phyloP scores from a whole-genome alignment of 257 asterid genomes.

The Lycium ferocissimum region DNA sequence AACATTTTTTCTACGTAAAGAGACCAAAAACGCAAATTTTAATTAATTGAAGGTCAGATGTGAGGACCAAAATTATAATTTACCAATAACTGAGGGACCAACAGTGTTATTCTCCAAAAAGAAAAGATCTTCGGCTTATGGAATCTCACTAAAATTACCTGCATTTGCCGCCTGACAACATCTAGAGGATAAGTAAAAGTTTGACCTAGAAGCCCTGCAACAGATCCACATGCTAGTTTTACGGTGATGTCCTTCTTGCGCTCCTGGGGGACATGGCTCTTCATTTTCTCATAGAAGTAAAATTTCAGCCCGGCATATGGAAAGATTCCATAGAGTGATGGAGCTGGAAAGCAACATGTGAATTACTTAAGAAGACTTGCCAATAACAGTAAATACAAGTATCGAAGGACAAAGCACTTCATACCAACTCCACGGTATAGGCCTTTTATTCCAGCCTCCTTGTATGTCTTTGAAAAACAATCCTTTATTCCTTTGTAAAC shows the following conservation, averaged over 20 bases:
- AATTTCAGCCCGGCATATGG: constrained; percentile 96
- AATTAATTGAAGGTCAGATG: not conserved
- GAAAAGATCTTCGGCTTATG: no score
- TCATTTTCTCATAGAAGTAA: constrained; percentile 93
- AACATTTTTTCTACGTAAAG: no score
- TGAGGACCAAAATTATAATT: no score
- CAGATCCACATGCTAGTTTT: constrained; percentile 90
- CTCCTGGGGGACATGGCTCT: constrained; percentile 72
- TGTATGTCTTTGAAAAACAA: constrained; percentile 83
- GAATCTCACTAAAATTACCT: constrained; percentile 54
- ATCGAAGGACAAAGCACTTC: constrained; percentile 27
- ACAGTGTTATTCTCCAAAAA: no score
- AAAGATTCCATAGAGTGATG: constrained; percentile 88
- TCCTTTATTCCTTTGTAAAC: constrained; percentile 77
- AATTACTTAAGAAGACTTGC: constrained; percentile 28
- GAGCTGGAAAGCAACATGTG: constrained; percentile 57
- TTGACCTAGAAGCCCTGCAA: constrained; percentile 95
- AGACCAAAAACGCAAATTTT: no score
- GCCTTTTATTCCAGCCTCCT: constrained; percentile 82
- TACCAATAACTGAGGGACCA: no score
- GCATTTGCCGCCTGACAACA: constrained; percentile 95
- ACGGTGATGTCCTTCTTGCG: constrained; percentile 74
- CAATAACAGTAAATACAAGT: not conserved
- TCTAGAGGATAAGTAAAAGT: constrained; percentile 96
- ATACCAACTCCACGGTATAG: constrained; percentile 93